Evolutionary conservation across 495 filamentous ascomycete genomes (phyloP).

Genomic region (Annulohypoxylon maeteangense): DNA sequence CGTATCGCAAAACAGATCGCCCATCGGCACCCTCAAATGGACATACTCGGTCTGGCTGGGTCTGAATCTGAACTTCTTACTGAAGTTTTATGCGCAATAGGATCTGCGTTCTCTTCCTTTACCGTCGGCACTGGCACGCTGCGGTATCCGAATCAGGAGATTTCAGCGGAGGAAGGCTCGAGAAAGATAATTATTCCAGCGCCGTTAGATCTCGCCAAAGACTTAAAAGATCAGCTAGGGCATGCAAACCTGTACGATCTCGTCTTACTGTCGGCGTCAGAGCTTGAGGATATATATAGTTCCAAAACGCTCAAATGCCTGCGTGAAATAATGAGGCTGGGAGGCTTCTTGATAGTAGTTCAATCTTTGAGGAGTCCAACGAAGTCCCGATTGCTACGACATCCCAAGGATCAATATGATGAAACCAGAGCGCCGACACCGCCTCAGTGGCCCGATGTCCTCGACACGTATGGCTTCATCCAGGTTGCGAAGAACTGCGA

Average conservation of each 20-base stretch:
- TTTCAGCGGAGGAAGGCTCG: not conserved
- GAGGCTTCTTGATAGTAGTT: slow-evolving; percentile 55
- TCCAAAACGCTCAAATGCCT: slow-evolving; percentile 38
- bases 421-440: slow-evolving; percentile 25
- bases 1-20: slow-evolving; percentile 53
- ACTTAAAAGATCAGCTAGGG: slow-evolving; percentile 28
- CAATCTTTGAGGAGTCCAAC: slow-evolving; percentile 35
- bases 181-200: slow-evolving; percentile 39
- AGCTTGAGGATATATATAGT: slow-evolving; percentile 36
- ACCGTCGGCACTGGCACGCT: slow-evolving; percentile 37
- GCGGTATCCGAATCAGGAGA: slow-evolving; percentile 28
- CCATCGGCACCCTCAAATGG: slow-evolving; percentile 56
- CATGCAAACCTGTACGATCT: slow-evolving; percentile 47
- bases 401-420: not conserved
- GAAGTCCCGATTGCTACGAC: slow-evolving; percentile 37
- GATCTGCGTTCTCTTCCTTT: slow-evolving; percentile 49
- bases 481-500: slow-evolving; percentile 38
- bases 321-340: slow-evolving; percentile 50
- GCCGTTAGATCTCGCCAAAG: slow-evolving; percentile 42
- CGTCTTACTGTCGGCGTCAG: slow-evolving; percentile 50
- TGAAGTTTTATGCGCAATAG: slow-evolving; percentile 48
- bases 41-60: slow-evolving; percentile 53
- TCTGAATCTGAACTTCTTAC: slow-evolving; percentile 43
- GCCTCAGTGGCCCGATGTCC: slow-evolving; percentile 49
- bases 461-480: slow-evolving; percentile 51